Percentiles rank a stretch among this genome's conserved stretches.
These are phyloP conservation scores for Botryotinia globosa DNA, from an alignment of 2,329 filamentous ascomycete genomes.

Conservation along the genomic window DNA sequence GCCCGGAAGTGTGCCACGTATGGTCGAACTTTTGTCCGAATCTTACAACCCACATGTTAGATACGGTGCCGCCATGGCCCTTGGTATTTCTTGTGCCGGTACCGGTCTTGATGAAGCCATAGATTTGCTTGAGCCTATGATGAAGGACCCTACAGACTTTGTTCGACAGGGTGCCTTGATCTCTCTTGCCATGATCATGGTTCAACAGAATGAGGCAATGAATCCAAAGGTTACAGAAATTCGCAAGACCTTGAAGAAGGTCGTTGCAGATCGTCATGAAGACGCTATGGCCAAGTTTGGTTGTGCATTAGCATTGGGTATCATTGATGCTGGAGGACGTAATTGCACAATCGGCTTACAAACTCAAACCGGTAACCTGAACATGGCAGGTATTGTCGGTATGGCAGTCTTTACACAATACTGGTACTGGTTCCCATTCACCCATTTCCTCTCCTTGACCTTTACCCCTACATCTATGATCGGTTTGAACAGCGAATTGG, in stretches of 20 bases:
- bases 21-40: conserved; percentile 97
- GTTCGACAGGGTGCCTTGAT: conserved; percentile 96
- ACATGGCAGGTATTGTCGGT: conserved; percentile 97
- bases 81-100: conserved; percentile 96
- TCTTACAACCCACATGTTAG: conserved; percentile 98
- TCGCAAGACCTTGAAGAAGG: conserved; percentile 90
- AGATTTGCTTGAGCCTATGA: conserved; percentile 96
- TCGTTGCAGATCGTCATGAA: conserved; percentile 90
- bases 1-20: conserved; percentile 92
- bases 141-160: conserved; percentile 98
- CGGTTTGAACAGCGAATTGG: conserved; percentile 87
- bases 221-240: conserved; percentile 93
- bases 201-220: conserved; percentile 99
- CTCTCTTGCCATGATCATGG: conserved; percentile 93
- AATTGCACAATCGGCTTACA: conserved; percentile 98
- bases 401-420: conserved; percentile 99
- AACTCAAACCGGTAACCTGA: conserved; percentile 96
- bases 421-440: conserved; percentile 99
- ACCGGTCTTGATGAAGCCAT: conserved; percentile 96
- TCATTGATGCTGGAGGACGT: conserved; percentile 94
- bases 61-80: conserved; percentile 96
- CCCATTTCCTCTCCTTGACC: conserved; percentile 92
- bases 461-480: conserved; percentile 98
- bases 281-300: conserved; percentile 99
- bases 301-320: conserved; percentile 87